phyloP scores from a whole-genome alignment of 768 basidiomycete species.

The Termitomyces sp. region DNA sequence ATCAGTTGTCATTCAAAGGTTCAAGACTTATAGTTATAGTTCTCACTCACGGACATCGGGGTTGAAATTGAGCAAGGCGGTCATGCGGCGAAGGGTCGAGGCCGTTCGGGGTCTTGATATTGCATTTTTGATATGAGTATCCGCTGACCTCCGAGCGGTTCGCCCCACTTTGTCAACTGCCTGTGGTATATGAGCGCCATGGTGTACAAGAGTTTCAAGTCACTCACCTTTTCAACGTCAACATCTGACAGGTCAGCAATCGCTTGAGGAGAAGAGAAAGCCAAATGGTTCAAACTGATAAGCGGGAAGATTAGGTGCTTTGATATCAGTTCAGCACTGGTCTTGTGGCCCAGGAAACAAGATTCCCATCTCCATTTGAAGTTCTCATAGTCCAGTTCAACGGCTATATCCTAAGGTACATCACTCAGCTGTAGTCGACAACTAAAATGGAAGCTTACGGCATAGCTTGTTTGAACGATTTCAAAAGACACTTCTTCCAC shows the following conservation, averaged over 20 bases:
- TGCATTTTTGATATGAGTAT: conserved; percentile 69
- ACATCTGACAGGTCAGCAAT: conserved; percentile 48
- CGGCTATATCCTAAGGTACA: conserved; percentile 53
- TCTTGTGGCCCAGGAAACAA: conserved; percentile 54
- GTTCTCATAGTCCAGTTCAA: conserved; percentile 50
- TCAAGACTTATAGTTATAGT: background rate
- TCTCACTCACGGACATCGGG: conserved; percentile 56
- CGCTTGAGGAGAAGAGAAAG: conserved; percentile 57
- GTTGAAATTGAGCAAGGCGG: conserved; percentile 65
- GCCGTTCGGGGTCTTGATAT: conserved; percentile 65
- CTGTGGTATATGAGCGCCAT: conserved; percentile 29
- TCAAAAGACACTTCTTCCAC: conserved; percentile 56
- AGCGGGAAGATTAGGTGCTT: conserved; percentile 75
- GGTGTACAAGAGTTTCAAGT: background rate
- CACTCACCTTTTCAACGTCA: conserved; percentile 63
- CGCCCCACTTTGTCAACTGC: conserved; percentile 66
- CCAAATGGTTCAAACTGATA: conserved; percentile 64
- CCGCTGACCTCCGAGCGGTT: conserved; percentile 60
- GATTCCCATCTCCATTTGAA: conserved; percentile 84
- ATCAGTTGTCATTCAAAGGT: conserved; percentile 7
- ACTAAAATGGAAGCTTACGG: conserved; percentile 35
- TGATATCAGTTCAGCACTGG: conserved; percentile 69
- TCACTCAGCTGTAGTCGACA: conserved; percentile 4
- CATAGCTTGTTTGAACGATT: conserved; percentile 51
- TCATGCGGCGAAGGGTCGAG: conserved; percentile 64